phyloP scores from a whole-genome alignment of 768 basidiomycete genomes.

The Panus rudis region DNA sequence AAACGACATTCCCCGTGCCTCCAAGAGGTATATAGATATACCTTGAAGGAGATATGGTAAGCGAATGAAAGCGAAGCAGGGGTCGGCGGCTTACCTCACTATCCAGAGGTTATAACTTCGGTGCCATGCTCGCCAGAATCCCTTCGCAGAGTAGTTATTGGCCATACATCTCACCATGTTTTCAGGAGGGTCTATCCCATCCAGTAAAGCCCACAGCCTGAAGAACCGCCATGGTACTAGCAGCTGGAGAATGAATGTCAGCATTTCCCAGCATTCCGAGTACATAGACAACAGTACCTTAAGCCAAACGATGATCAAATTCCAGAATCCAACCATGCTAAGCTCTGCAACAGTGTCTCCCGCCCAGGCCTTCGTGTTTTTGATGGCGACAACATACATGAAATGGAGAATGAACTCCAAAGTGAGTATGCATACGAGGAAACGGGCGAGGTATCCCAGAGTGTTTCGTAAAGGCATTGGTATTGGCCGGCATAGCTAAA shows the following conservation, averaged over 20 bases:
- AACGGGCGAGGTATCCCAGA: slow-evolving; percentile 61
- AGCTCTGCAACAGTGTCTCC: slow-evolving; percentile 75
- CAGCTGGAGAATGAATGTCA: slow-evolving; percentile 61
- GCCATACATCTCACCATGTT: slow-evolving; percentile 99
- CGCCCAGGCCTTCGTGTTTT: slow-evolving; percentile 77
- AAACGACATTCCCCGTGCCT: slow-evolving; percentile 46
- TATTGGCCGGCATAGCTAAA: slow-evolving; percentile 60
- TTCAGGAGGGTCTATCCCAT: slow-evolving; percentile 90
- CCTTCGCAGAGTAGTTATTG: slow-evolving; percentile 89
- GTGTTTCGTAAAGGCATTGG: slow-evolving; percentile 33
- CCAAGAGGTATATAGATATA: slow-evolving; percentile 95
- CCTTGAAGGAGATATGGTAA: too few species aligned
- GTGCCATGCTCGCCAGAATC: slow-evolving; percentile 98
- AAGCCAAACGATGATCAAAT: slow-evolving; percentile 91
- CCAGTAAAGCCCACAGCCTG: slow-evolving; percentile 84
- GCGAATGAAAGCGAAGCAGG: too few species aligned
- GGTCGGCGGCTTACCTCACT: slow-evolving; percentile 56
- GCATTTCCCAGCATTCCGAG: too few species aligned
- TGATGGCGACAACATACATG: slow-evolving; percentile 97
- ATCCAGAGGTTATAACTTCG: slow-evolving; percentile 95
- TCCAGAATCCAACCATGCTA: slow-evolving; percentile 95
- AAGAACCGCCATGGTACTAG: slow-evolving; percentile 96
- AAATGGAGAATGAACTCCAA: slow-evolving; percentile 92
- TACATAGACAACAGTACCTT: slow-evolving; percentile 61
- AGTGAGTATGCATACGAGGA: slow-evolving; percentile 60